Evolutionary conservation across 2,329 filamentous ascomycete species (phyloP), one percentile per base, ranked within the genome.

Genomic region (Alternaria atra): DNA sequence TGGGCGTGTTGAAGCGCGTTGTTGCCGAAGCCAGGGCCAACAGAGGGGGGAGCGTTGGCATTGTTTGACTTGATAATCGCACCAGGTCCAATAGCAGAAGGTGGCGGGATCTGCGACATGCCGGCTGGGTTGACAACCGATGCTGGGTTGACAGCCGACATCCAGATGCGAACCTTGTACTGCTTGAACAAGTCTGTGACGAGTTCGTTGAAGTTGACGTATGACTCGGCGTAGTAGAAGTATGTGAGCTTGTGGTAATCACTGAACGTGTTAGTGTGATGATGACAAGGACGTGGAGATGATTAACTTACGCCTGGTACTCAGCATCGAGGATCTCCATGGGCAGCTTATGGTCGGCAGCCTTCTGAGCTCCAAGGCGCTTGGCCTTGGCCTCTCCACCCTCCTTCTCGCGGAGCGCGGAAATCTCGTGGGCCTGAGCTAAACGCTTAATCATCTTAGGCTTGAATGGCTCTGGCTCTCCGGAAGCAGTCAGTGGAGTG

Each of bases 301-400:
- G 4, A 12, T 34, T n/a, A 27, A 85, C 92, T 87, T 84, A 97
- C 94, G 97, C 96, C 76, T 99, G 95, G 76, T 97, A 99, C 77
- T 99, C 95, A 5, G 95, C 95, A 80, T 99, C 95, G 6, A 99
- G 87, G 65, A 99, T 98, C 79, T 99, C 95, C 95, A 99, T 98
- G 71, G 96, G 94, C 29, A 98, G 85, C 48, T 92, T 90, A 78
- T 98, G 94, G 74, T 98, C 94, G 68, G 91, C 91, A 55, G 97
- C 95, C 80, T 98, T 99, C 73, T 97, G 92, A 84, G 97, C 95
- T 77, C 94, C 97, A 43, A 97, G 91, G 56, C 95, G 89, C 82
- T 99, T 98, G 1, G 95, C 95, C 79, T 98, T 98, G 17, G 95
- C 95, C 79, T 99, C 95, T 65, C 96, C 95, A 39, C 94, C 94